Base-by-base conservation (phyloP, 441 rosid species). In the Jatropha multifida region DNA sequence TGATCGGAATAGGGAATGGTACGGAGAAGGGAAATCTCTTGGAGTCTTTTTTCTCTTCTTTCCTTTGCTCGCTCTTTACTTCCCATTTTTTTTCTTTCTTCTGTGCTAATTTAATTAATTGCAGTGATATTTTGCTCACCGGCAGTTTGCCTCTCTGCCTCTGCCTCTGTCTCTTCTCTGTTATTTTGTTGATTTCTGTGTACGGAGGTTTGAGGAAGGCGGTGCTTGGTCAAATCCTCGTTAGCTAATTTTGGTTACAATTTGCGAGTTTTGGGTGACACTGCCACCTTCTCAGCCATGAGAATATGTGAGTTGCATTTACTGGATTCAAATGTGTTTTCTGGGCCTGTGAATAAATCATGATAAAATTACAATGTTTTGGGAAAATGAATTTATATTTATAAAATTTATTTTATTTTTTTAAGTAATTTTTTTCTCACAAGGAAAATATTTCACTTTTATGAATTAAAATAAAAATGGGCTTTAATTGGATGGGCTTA, bases 1-100 rank as follows among this genome's bases (percentile, higher is more conserved):
- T 88, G 93, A 73, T 90, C 95, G 73, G 98, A 88, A 73, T 93
- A 95, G 63, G 99, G 99, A 71, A 95, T 87, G 68, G 94, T 90
- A 20, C 97, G 87, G 67, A 93, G 95, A 69, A 90, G 97, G 58
- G 98, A 92, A 78, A 94, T 86, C 82, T 92, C 90, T 66, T 92
- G 93, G 74, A 85, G 89, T 75, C 98, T 85, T 73, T 89, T 84
- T 62, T 95, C 99, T 76, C 92, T 82, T 77, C 88, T 90, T 85
- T 91, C 98, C 77, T 87, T 85, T 37, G 98, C 88, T 48, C 65
- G 67, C 64, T 80, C 77, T 64, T 73, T 76, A 14, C 59, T 69
- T 73, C 77, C 77, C 80, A 76, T 80, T 81, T 80, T 61, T 84
- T 4, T 56, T 44, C 48, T 44, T 11, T 7, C 10, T 26, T 60